phyloP scores from a whole-genome alignment of 805 yeast species.

The Cyberlindnera euphorbiiphila region DNA sequence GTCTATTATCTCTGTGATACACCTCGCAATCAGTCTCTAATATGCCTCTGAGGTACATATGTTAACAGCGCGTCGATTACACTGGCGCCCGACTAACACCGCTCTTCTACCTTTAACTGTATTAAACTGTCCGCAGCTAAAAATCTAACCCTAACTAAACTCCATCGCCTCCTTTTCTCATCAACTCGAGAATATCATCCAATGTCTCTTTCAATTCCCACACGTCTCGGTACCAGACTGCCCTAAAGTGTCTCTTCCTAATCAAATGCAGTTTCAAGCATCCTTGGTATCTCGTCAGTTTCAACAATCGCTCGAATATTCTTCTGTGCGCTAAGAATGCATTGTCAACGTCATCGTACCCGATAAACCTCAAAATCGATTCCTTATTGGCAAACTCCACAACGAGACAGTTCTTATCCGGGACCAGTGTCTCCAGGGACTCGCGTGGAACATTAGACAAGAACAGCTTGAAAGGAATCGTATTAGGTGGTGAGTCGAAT shows the following conservation, averaged over 20 bases:
- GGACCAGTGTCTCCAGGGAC: slow-evolving; percentile 1
- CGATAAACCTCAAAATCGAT: slow-evolving; percentile 5
- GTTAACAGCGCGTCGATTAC: too few species aligned
- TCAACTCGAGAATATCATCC: background rate
- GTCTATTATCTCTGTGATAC: too few species aligned
- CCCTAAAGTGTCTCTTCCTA: background rate
- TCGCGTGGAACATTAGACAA: slow-evolving; percentile 6
- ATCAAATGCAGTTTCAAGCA: background rate
- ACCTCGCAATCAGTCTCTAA: too few species aligned
- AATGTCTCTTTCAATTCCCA: slow-evolving; percentile 7
- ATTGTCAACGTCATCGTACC: slow-evolving; percentile 1
- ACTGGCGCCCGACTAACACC: too few species aligned
- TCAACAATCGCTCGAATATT: background rate
- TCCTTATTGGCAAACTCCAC: slow-evolving; percentile 3
- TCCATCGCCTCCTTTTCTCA: too few species aligned
- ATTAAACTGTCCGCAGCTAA: too few species aligned
- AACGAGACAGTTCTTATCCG: slow-evolving; percentile 7
- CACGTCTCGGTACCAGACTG: slow-evolving; percentile 1
- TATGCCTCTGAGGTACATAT: too few species aligned
- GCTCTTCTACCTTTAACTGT: too few species aligned
- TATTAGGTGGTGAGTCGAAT: slow-evolving; percentile 1
- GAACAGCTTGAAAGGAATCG: slow-evolving; percentile 5
- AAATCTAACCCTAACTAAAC: too few species aligned
- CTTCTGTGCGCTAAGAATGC: background rate
- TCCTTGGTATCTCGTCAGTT: background rate